Conservation (phyloP, 169 alveolate species). For the Eimeria necatrix region DNA sequence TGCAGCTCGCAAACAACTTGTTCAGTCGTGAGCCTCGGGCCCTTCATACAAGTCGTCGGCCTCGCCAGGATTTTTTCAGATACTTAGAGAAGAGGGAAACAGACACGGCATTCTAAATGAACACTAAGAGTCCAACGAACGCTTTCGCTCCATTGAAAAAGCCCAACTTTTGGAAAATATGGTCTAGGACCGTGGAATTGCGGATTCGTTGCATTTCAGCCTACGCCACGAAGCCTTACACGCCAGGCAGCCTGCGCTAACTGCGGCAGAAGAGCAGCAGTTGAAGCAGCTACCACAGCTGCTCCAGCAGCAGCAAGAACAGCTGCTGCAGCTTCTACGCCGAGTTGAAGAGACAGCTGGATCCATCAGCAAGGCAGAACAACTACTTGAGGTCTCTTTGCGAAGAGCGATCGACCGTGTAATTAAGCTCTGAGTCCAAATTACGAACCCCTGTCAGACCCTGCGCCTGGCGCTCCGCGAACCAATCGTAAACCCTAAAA, state of each 20-base stretch:
- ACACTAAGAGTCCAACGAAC: no score
- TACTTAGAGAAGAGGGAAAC: no score
- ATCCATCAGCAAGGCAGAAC: not conserved
- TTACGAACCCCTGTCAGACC: no score
- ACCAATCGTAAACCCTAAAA: no score
- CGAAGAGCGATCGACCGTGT: slow-evolving; percentile 18
- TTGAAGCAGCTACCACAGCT: slow-evolving; percentile 4
- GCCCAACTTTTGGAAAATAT: no score
- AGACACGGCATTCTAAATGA: no score
- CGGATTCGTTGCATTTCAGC: not conserved
- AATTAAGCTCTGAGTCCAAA: no score
- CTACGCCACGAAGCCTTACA: slow-evolving; percentile 20
- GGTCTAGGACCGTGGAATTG: no score
- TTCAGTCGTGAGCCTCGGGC: slow-evolving; percentile 1
- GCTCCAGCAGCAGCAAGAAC: slow-evolving; percentile 30
- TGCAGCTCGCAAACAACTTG: slow-evolving; percentile 30
- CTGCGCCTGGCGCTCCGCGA: no score
- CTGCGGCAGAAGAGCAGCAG: not conserved
- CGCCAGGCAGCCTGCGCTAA: not conserved
- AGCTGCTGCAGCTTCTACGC: slow-evolving; percentile 29
- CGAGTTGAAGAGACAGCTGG: slow-evolving; percentile 9
- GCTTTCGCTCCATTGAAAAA: no score
- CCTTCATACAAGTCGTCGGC: not conserved
- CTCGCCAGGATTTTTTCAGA: no score
- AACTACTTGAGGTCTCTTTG: not conserved